Conservation (phyloP, 805 yeast genomes). For the Wickerhamomyces mucosus region DNA sequence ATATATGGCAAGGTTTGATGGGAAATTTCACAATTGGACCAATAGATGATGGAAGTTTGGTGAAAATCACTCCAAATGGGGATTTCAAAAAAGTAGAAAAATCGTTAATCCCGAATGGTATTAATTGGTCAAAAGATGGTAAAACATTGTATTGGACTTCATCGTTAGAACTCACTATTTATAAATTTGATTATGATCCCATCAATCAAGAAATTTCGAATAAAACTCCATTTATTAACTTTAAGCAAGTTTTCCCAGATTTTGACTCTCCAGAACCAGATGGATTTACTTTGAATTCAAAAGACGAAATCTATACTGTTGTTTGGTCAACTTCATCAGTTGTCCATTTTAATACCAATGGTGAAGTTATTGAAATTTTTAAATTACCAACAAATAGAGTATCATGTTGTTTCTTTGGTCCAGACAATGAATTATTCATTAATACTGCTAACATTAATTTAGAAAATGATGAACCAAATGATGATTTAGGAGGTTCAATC, state of each 20-base stretch:
- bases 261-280: constrained; percentile 59
- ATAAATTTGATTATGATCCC: constrained; percentile 35
- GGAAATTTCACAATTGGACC: constrained; percentile 36
- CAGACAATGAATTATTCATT: constrained; percentile 52
- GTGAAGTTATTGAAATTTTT: constrained; percentile 41
- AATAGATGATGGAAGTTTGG: constrained; percentile 40
- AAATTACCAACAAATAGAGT: constrained; percentile 50
- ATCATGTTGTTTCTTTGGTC: constrained; percentile 66
- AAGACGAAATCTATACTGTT: constrained; percentile 50
- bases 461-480: constrained; percentile 28
- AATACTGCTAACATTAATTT: constrained; percentile 53
- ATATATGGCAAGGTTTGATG: constrained; percentile 80
- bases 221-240: constrained; percentile 29
- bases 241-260: constrained; percentile 19
- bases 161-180: constrained; percentile 36
- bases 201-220: constrained; percentile 27
- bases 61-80: neutral
- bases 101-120: constrained; percentile 52
- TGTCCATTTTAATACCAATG: constrained; percentile 39
- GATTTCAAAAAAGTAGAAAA: constrained; percentile 28
- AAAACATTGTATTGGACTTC: constrained; percentile 44
- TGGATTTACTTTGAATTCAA: constrained; percentile 54
- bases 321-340: constrained; percentile 55
- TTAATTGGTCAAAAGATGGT: constrained; percentile 40
- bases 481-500: constrained; percentile 56